phyloP scores from a whole-genome alignment of 306 rosid species.

The Medicago truncatula region DNA sequence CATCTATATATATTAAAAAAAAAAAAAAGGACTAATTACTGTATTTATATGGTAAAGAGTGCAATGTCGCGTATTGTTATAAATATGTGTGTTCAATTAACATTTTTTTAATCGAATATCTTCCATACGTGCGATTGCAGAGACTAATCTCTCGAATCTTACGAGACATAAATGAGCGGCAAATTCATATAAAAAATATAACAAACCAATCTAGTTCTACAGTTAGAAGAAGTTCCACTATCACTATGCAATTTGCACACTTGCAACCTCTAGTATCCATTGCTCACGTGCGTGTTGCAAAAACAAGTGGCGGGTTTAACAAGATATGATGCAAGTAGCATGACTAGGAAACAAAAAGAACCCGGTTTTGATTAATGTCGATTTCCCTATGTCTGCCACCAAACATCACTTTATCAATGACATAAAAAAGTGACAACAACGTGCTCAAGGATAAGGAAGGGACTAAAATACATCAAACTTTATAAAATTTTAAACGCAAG shows the following conservation, averaged over 20 bases:
- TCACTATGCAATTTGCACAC: not conserved
- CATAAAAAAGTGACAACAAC: constrained; percentile 28
- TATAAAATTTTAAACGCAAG: constrained; percentile 36
- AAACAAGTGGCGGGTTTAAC: constrained; percentile 26
- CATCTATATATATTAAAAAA: too few relatives aligned
- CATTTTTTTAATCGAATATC: too few relatives aligned
- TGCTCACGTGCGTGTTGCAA: not conserved
- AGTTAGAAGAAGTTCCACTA: not conserved
- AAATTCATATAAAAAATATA: too few relatives aligned
- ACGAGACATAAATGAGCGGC: too few relatives aligned
- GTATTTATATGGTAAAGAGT: too few relatives aligned
- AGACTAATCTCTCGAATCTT: too few relatives aligned
- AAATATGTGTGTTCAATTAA: too few relatives aligned
- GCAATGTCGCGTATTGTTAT: too few relatives aligned
- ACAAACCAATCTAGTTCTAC: not conserved
- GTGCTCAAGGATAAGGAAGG: constrained; percentile 44
- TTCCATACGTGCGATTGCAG: too few relatives aligned
- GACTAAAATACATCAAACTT: constrained; percentile 39
- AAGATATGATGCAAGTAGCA: constrained; percentile 26
- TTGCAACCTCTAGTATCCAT: not conserved
- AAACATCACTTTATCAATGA: constrained; percentile 36
- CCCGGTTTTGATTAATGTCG: constrained; percentile 29
- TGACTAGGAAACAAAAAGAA: constrained; percentile 39
- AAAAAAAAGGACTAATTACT: too few relatives aligned
- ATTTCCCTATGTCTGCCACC: constrained; percentile 39